Percentiles rank a stretch among this genome's conserved stretches.
These are phyloP conservation scores for Darksidea phi DNA, from an alignment of 495 filamentous ascomycete genomes.

Conservation along the genomic window DNA sequence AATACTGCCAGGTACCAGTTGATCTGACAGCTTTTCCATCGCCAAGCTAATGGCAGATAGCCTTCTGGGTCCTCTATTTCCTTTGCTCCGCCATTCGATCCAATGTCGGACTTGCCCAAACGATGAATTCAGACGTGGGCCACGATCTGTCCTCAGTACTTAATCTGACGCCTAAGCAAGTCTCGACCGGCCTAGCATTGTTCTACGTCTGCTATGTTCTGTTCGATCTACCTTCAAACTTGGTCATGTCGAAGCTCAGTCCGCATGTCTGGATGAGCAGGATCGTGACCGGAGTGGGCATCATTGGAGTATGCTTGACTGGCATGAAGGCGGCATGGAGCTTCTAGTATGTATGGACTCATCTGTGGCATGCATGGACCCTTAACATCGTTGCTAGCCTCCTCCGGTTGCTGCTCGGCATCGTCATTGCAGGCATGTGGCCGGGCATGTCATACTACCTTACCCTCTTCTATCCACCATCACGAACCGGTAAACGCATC, in stretches of 20 bases:
- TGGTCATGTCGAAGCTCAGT: slow-evolving; percentile 81
- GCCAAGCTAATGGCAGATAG: slow-evolving; percentile 42
- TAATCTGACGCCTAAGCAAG: slow-evolving; percentile 65
- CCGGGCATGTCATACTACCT: slow-evolving; percentile 93
- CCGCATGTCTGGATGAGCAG: slow-evolving; percentile 91
- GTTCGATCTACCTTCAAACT: slow-evolving; percentile 85
- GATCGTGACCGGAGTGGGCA: slow-evolving; percentile 82
- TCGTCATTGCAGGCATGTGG: slow-evolving; percentile 93
- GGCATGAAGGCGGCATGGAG: slow-evolving; percentile 80
- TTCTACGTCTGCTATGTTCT: slow-evolving; percentile 91
- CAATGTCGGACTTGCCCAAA: slow-evolving; percentile 86
- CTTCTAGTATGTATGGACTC: slow-evolving; percentile 67
- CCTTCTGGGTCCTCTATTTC: slow-evolving; percentile 93
- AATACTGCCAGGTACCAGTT: slow-evolving; percentile 66
- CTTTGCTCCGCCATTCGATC: slow-evolving; percentile 87
- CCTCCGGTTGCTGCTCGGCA: slow-evolving; percentile 78
- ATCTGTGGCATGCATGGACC: too few relatives aligned
- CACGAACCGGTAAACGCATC: slow-evolving; percentile 80
- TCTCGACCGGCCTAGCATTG: slow-evolving; percentile 77
- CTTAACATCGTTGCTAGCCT: slow-evolving; percentile 49
- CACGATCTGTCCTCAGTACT: slow-evolving; percentile 71
- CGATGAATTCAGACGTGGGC: slow-evolving; percentile 69
- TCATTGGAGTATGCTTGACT: slow-evolving; percentile 79
- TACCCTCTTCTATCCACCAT: slow-evolving; percentile 87
- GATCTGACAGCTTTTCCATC: neutral